Evolutionary conservation across 345 rosid genomes (phyloP), one percentile per base, ranked within the genome.

Genomic region (Eucalyptus marginata): DNA sequence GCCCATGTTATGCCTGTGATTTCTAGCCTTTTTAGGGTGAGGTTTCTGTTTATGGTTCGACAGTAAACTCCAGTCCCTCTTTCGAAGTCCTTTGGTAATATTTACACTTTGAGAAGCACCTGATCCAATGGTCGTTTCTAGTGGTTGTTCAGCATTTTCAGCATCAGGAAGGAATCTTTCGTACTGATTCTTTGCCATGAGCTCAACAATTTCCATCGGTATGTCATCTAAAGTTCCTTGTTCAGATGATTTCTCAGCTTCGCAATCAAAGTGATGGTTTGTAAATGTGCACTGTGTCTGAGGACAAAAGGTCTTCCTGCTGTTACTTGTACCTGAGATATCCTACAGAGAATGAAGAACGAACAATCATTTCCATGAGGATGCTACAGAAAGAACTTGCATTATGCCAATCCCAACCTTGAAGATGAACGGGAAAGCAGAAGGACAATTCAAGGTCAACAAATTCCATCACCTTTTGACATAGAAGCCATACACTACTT

Each of bases 191-290:
- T 93, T 95, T 87, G 99, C 97, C 96, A 95, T 93, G 89, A 95
- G 96, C 91, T 97, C 98, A 46, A 93, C 98, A 89, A 97, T 95
- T 91, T 95, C 98, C 98, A 95, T 94, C 24, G 97, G 96, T 87
- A 95, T 94, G 89, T 97, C 98, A 93, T 96, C 99, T 27, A 50
- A 86, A 90, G 80, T 87, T 88, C 91, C 94, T 80, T 90, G 95
- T 87, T 97, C 99, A 88, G 92, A 87, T 49, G 49, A 29, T 58
- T 80, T 86, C 47, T 76, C 29, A 40, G 84, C 29, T 20, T 44
- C 15, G 4, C 13, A 40, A 76, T 76, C 84, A 20, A 76, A 76
- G 47, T 76, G 47, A 36, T 36, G 84, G 47, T 76, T 76, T 76
- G 29, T 40, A 11, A 43, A 76, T 40, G 84, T 76, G 84, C 84